Percentiles rank a stretch among this genome's conserved stretches.
phyloP scores from a whole-genome alignment of 805 yeast species.

The Lipomyces japonicus region DNA sequence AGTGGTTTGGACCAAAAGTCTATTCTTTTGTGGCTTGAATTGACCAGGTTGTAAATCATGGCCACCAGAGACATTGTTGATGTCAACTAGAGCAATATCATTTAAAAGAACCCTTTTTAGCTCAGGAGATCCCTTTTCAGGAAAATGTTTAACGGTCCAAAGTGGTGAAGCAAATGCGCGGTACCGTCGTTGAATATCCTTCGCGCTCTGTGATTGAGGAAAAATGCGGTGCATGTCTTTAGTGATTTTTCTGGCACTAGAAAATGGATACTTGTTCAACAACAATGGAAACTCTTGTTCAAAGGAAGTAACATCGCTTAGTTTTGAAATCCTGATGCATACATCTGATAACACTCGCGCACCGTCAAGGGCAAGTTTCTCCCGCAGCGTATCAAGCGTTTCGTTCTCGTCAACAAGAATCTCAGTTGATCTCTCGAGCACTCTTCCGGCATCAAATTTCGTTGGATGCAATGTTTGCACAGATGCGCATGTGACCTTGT shows the following conservation, averaged over 20 bases:
- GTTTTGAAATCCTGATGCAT: conserved; percentile 36
- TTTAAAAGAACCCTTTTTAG: conserved; percentile 4
- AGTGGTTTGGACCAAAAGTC: conserved; percentile 1
- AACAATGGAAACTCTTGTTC: neutral
- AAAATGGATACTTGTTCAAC: neutral
- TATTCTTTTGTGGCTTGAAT: neutral
- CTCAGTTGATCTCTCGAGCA: conserved; percentile 55
- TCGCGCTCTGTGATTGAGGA: conserved; percentile 9
- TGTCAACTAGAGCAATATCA: conserved; percentile 2
- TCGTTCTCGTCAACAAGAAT: conserved; percentile 45
- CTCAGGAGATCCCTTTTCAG: neutral
- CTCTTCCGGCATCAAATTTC: conserved; percentile 73
- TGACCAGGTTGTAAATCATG: neutral
- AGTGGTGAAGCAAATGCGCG: conserved; percentile 25
- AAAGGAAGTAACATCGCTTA: neutral
- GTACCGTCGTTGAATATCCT: conserved; percentile 13
- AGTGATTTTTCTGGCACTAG: conserved; percentile 20
- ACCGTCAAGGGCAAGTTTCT: conserved; percentile 57
- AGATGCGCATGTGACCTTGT: conserved; percentile 70
- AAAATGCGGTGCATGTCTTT: conserved; percentile 8
- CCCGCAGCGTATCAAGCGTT: conserved; percentile 46
- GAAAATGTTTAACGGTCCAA: conserved; percentile 15
- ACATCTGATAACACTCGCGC: conserved; percentile 53
- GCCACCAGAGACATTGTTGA: neutral
- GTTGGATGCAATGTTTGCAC: conserved; percentile 88